phyloP scores from a whole-genome alignment of 2,329 filamentous ascomycete species.

The Graphilbum fragrans region DNA sequence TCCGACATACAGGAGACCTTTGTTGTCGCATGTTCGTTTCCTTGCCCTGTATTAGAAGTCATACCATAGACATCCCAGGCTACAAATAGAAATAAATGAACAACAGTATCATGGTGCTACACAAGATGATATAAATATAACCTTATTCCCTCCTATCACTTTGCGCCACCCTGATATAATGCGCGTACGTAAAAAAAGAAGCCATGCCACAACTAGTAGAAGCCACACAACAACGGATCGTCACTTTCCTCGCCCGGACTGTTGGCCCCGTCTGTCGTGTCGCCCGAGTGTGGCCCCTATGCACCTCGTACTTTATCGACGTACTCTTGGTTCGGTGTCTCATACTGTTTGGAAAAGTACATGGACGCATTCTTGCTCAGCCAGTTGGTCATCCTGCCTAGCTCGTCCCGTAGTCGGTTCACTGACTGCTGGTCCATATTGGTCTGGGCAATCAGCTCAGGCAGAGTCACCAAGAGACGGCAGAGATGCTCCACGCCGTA shows the following conservation, averaged over 20 bases:
- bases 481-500: slow-evolving; percentile 91
- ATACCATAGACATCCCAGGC: no score
- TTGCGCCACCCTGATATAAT: slow-evolving; percentile 2
- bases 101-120: no score
- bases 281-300: slow-evolving; percentile 13
- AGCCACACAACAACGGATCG: neutral
- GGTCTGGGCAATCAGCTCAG: slow-evolving; percentile 89
- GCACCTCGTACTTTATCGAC: slow-evolving; percentile 50
- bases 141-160: no score
- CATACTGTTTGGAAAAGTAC: slow-evolving; percentile 71
- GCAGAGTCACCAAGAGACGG: slow-evolving; percentile 77
- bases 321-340: slow-evolving; percentile 59
- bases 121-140: no score
- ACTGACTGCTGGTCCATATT: slow-evolving; percentile 96
- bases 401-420: slow-evolving; percentile 75
- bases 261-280: neutral
- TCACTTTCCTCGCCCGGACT: neutral
- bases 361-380: slow-evolving; percentile 61
- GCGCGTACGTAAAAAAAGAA: neutral
- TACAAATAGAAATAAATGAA: no score
- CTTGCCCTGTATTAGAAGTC: no score
- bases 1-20: no score
- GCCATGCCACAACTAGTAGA: neutral
- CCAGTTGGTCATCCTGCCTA: slow-evolving; percentile 78
- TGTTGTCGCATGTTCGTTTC: no score